Base-by-base conservation (phyloP, 495 filamentous ascomycete genomes). In the Hyaloscypha variabilis region DNA sequence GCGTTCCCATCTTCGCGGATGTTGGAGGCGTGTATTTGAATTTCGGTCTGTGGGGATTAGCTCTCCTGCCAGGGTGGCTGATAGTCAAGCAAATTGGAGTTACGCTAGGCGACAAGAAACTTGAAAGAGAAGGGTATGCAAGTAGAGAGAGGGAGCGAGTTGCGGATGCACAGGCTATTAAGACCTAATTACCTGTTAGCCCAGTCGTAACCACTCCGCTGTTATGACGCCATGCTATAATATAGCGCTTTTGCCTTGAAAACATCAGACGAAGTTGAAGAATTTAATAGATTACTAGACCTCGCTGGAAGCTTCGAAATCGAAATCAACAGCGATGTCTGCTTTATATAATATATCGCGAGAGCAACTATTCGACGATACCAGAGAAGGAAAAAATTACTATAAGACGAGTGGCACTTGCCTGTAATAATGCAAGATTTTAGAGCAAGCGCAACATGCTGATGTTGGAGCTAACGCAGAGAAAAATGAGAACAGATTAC, bases 1-100 rank as follows among this genome's bases (percentile, higher is more conserved):
- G 82, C 26, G 60, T 89, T 23, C 74, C 77, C 1, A 74, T 87
- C 59, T 85, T 89, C 71, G 85, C 81, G n/a, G 73, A 83, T 17
- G 80, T 87, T 14, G 86, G 86, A 19, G 81, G 79, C 36, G 76
- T 87, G 0, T 89, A 89, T 67, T 76, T 89, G 65, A 89, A 88
- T 69, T 87, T 89, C 67, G 83, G 77, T 5, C 72, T 89, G 13
- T 88, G 87, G 87, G 85, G 76, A 0, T 61, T 85, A 13, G 75
- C 86, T 0, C 75, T 89, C 4, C 34, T 81, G 1, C 86, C 85
- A 0, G 84, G 84, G 4, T 89, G 86, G 86, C 62, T 85, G 29
- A 77, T 89, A 4, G 69, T 89, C 14, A 77, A 75, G 30, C 67
- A 85, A 54, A 78, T 89, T 67, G 86, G 86, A 17, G 59, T 62